These are phyloP conservation scores for Entomortierella chlamydospora DNA, from an alignment of 192 early-diverging fungal genomes.

Conservation along the genomic window DNA sequence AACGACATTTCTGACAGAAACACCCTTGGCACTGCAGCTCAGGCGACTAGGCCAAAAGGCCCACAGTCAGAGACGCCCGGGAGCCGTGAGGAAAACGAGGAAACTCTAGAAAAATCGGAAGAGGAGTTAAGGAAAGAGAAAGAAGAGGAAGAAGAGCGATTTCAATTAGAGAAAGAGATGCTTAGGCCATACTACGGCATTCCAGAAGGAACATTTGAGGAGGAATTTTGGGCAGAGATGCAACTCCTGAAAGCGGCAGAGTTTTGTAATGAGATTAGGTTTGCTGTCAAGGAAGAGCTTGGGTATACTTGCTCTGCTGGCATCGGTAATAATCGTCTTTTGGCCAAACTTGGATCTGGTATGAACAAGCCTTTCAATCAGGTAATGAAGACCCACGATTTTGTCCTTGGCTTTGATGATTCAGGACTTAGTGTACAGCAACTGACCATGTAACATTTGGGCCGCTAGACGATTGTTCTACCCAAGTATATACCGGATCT, in stretches of 20 bases:
- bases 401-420: background rate
- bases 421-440: background rate
- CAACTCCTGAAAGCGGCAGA: conserved; percentile 81
- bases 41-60: background rate
- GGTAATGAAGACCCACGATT: conserved; percentile 49
- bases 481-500: conserved; percentile 65
- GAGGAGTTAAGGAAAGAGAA: conserved; percentile 24
- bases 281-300: conserved; percentile 70
- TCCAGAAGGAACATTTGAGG: conserved; percentile 43
- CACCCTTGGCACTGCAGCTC: background rate
- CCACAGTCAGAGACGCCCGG: background rate
- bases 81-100: too few relatives aligned
- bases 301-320: conserved; percentile 85
- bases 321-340: conserved; percentile 86
- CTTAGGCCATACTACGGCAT: conserved; percentile 35
- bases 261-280: conserved; percentile 74
- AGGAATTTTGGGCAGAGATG: conserved; percentile 78
- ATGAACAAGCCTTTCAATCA: conserved; percentile 89
- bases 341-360: conserved; percentile 88
- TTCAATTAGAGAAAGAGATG: conserved; percentile 14
- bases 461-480: conserved; percentile 75
- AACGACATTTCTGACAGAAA: background rate
- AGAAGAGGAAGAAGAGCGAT: conserved; percentile 22
- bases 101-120: conserved; percentile 12
- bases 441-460: background rate